Base-by-base conservation (phyloP, 2,329 filamentous ascomycete genomes). In the Elsinoe fawcettii region DNA sequence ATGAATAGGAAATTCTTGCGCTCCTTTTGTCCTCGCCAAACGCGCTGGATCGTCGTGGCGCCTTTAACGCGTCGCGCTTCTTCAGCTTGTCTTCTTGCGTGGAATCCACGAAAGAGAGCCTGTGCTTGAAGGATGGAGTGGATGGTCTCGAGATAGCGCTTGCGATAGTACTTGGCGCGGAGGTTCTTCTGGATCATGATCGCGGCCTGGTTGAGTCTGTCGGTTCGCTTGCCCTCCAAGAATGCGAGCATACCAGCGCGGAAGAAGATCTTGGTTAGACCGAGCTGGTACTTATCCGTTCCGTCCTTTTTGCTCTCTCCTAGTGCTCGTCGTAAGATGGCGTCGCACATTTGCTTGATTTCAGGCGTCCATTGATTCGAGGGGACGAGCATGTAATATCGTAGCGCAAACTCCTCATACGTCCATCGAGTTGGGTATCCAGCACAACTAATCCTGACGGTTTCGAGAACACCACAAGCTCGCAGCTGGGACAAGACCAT, bases 161-260 rank as follows among this genome's bases (percentile, higher is more conserved):
- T 87, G 58, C 93, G 86, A 74, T 96, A 96, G 75, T 95, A 97
- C 73, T 95, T 96, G 70, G 90, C 90, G 62, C 85, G 87, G 57
- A 99, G 76, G 68, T 99, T 99, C 84, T 99, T 99, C 74, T 99
- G 93, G 58, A 99, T 99, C 84, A 99, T 88, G 65, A 95, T 88
- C 11, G 93, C 93, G 64, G 91, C 95, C 63, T 90, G 88, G 69
- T 95, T 97, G 69, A 99, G 80, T 59, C 91, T 85, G 63, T 80
- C 89, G 11, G 93, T 96, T 59, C 93, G 85, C 63, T 96, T 79
- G 64, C 96, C 96, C 74, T 99, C 93, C 53, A 99, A 77, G 76
- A 96, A 96, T 5, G 93, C 93, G 65, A 99, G 85, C 93, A 99
- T 99, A 72, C 93, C 93, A 57, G 93, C 93, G 60, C 93, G 87